Conservation (phyloP, 768 basidiomycete species). For the Austroboletus eburneus region DNA sequence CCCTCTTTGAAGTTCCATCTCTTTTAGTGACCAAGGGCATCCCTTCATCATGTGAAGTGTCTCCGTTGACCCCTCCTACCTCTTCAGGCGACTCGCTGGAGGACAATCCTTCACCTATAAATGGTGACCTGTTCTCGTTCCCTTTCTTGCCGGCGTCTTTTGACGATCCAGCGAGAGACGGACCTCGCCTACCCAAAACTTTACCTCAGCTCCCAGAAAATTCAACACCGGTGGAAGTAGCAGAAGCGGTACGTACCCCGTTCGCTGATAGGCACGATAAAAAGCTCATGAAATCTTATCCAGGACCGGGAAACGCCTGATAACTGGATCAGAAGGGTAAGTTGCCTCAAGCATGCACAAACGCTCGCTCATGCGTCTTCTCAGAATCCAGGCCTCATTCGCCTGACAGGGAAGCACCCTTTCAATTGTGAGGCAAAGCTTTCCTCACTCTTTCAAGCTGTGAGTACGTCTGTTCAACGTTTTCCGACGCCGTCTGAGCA, state of each 20-base stretch:
- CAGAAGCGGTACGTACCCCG: conserved; percentile 19
- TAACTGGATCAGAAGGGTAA: conserved; percentile 37
- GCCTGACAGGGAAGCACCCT: conserved; percentile 57
- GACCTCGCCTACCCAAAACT: conserved; percentile 13
- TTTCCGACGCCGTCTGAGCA: not conserved
- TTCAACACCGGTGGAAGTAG: conserved; percentile 16
- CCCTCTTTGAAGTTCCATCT: not conserved
- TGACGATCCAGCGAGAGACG: conserved; percentile 17
- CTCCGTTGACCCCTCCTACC: conserved; percentile 11
- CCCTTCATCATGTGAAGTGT: conserved; percentile 6
- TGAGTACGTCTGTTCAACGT: conserved; percentile 11
- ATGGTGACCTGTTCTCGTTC: conserved; percentile 4
- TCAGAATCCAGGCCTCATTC: conserved; percentile 38
- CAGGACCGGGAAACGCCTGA: conserved; percentile 38
- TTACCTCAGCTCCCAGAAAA: conserved; percentile 25
- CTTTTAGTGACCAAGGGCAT: conserved; percentile 1
- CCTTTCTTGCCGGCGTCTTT: conserved; percentile 19
- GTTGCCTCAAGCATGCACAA: not conserved
- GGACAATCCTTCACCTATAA: not conserved
- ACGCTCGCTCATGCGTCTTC: not conserved
- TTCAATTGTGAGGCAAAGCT: conserved; percentile 55
- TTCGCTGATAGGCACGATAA: not conserved
- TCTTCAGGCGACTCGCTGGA: conserved; percentile 3
- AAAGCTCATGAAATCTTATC: not conserved
- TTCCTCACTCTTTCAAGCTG: conserved; percentile 38